Percentiles rank a stretch among this genome's conserved stretches.
Conservation (phyloP, 306 rosid genomes). For the Acacia crassicarpa region DNA sequence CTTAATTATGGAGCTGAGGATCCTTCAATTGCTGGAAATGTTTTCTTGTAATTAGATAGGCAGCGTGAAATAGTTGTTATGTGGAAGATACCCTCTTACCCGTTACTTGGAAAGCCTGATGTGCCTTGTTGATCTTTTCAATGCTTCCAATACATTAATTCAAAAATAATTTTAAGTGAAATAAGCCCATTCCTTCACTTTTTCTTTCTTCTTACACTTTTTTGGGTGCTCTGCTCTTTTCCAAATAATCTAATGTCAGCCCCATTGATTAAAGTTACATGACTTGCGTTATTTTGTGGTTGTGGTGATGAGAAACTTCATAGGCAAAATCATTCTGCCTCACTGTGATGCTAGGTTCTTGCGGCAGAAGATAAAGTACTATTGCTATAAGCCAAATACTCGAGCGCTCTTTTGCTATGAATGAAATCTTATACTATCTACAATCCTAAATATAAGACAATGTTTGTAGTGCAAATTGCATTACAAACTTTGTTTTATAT, state of each 20-base stretch:
- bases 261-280: too few relatives aligned
- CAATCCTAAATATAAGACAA: too few relatives aligned
- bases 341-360: neutral
- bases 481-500: too few relatives aligned
- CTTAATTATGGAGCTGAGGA: too few relatives aligned
- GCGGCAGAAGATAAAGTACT: neutral
- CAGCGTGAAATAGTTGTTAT: neutral
- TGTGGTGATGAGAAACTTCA: neutral
- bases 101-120: neutral
- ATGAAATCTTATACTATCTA: too few relatives aligned
- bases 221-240: neutral
- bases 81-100: neutral
- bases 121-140: neutral
- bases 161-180: neutral
- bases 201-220: too few relatives aligned
- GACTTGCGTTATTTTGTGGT: neutral
- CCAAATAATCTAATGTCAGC: neutral
- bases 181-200: neutral
- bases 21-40: neutral
- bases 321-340: neutral
- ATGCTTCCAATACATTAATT: neutral
- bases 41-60: neutral
- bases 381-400: too few relatives aligned
- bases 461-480: too few relatives aligned
- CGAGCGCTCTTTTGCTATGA: too few relatives aligned